A percentile compares a stretch with the other conserved stretches of the same genome.
These are phyloP conservation scores for Talaromyces sp. DNA, from an alignment of 2,329 filamentous ascomycete genomes.

Conservation along the genomic window DNA sequence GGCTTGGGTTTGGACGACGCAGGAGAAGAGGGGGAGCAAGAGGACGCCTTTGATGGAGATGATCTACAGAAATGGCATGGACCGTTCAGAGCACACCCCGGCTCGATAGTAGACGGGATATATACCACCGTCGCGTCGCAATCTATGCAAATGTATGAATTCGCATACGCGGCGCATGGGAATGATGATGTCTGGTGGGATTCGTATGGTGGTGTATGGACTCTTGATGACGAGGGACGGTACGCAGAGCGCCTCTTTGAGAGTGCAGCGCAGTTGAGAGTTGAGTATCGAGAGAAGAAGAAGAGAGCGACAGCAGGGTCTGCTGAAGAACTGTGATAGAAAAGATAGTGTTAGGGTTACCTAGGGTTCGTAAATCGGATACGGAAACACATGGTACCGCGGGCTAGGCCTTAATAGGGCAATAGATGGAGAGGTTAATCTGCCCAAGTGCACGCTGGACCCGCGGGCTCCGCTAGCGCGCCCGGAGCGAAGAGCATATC, in stretches of 20 bases:
- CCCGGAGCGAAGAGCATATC: too few relatives aligned
- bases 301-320: background rate
- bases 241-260: constrained; percentile 10
- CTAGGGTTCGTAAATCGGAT: background rate
- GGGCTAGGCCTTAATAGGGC: background rate
- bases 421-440: background rate
- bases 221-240: constrained; percentile 5
- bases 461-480: too few relatives aligned
- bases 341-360: background rate
- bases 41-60: background rate
- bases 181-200: constrained; percentile 12
- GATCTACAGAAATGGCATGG: constrained; percentile 3
- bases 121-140: constrained; percentile 7
- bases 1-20: background rate
- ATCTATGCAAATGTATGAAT: constrained; percentile 11
- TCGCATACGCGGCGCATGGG: constrained; percentile 11
- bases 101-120: constrained; percentile 9
- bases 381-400: background rate
- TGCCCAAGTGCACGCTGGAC: too few relatives aligned
- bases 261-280: constrained; percentile 9
- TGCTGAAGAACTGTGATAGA: background rate
- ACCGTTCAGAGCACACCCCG: constrained; percentile 7
- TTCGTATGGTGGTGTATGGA: constrained; percentile 12
- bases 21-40: background rate
- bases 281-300: constrained; percentile 13